phyloP scores from a whole-genome alignment of 495 filamentous ascomycete species.

The Xylaria nigripes region DNA sequence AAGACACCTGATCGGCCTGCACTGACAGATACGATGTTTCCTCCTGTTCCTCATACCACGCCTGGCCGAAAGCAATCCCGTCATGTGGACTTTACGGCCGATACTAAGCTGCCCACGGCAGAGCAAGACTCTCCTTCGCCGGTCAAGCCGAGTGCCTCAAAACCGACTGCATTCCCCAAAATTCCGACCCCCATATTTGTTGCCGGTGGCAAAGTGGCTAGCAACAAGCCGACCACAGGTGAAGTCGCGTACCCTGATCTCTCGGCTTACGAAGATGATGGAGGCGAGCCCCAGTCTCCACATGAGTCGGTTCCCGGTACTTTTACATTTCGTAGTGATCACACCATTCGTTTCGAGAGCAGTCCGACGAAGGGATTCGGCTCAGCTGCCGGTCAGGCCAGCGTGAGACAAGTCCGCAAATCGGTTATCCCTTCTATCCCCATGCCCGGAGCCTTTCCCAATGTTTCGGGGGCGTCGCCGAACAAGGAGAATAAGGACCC shows the following conservation, averaged over 20 bases:
- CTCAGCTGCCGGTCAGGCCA: conserved; percentile 43
- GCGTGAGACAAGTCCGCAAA: conserved; percentile 48
- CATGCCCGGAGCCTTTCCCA: conserved; percentile 47
- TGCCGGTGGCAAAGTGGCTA: conserved; percentile 11
- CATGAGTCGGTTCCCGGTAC: conserved; percentile 38
- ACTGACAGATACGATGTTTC: conserved; percentile 35
- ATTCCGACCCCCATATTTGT: conserved; percentile 14
- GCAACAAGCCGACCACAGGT: conserved; percentile 11
- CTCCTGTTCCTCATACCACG: conserved; percentile 38
- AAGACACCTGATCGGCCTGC: conserved; percentile 34
- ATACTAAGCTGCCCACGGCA: conserved; percentile 29
- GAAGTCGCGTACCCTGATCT: conserved; percentile 41
- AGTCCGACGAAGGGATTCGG: conserved; percentile 38
- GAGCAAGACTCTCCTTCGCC: conserved; percentile 40
- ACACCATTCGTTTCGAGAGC: conserved; percentile 45
- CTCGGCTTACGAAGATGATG: conserved; percentile 28
- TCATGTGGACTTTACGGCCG: conserved; percentile 42
- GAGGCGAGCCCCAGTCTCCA: conserved; percentile 17
- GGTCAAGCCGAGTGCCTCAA: conserved; percentile 38
- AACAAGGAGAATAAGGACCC: conserved; percentile 46
- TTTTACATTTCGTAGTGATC: conserved; percentile 54
- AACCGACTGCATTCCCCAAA: conserved; percentile 27
- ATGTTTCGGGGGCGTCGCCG: conserved; percentile 10
- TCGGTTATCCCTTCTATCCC: conserved; percentile 36
- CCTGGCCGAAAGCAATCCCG: conserved; percentile 38